Evolutionary conservation across 768 basidiomycete species (phyloP), one percentile per base, ranked within the genome.

Genomic region (Lyophyllum shimeji): DNA sequence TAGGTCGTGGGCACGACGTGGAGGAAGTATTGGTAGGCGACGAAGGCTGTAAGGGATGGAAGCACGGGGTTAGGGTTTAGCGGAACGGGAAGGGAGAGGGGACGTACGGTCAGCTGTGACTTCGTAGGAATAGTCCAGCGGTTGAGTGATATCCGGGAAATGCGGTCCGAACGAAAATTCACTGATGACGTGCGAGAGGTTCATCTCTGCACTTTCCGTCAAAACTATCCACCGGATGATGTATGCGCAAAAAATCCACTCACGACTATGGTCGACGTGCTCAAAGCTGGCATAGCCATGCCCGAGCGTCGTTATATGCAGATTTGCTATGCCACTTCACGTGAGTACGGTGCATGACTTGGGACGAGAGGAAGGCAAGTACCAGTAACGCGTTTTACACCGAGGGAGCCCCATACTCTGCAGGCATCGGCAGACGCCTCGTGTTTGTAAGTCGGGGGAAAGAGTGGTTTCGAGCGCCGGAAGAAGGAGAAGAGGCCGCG

Each of bases 81-180:
- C 34, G 9, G 33, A 12, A 15, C 31, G 18, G 11, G 4, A 6
- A 53, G 9, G 57, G 57, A 17, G 29, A 57, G 0, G 55, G 54
- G 18, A 78, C 89, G 67, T 65, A 91, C 88, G 82, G 24, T 90
- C 76, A 52, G 82, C 64, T 0, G 90, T 81, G 0, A 86, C 63
- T 68, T 96, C 90, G 56, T 90, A 90, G 1, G 92, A 90, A 67
- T 93, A 86, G 66, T 98, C 96, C 39, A 99, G 81, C 0, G 96
- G 96, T 68, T 99, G 96, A 0, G 85, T 82, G 48, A 99, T 98
- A 43, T 94, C 89, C 2, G 96, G 96, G 77, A 97, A 98, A 76
- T 89, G 87, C 1, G 95, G 91, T 1, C 96, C 96, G 60, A 98
- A 98, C 0, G 95, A 97, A 68, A 98, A 97, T 70, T 99, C 96